Conservation (phyloP, 257 asterid genomes). For the Schizonepeta tenuifolia region DNA sequence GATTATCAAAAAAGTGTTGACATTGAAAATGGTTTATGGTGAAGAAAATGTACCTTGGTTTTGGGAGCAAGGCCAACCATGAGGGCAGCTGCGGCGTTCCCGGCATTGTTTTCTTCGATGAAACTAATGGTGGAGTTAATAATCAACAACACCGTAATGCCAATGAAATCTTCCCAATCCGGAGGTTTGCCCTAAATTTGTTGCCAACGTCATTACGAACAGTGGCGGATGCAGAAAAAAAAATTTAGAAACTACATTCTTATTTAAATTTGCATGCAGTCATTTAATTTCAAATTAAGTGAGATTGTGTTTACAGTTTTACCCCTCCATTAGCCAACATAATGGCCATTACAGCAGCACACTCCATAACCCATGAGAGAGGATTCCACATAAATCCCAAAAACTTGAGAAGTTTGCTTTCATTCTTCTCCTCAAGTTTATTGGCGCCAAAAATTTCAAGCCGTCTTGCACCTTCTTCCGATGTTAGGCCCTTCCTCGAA, state of each 20-base stretch:
- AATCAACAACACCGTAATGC: conserved; percentile 50
- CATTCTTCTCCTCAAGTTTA: conserved; percentile 86
- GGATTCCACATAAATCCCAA: conserved; percentile 99
- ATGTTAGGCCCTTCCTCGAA: conserved; percentile 61
- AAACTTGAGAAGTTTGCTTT: conserved; percentile 68
- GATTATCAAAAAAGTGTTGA: background rate
- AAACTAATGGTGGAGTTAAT: conserved; percentile 67
- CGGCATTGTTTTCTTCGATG: conserved; percentile 62
- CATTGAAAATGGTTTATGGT: background rate
- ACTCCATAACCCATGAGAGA: conserved; percentile 97
- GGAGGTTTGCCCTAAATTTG: conserved; percentile 56
- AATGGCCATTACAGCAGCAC: conserved; percentile 91
- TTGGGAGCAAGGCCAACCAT: conserved; percentile 71
- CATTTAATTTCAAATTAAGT: too few relatives aligned
- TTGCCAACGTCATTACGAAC: background rate
- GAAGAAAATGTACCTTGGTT: conserved; percentile 39
- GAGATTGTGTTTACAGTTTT: background rate
- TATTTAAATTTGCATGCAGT: too few relatives aligned
- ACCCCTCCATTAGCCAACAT: conserved; percentile 75
- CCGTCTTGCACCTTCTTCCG: conserved; percentile 64
- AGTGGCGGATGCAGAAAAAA: background rate
- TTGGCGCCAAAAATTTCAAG: conserved; percentile 71
- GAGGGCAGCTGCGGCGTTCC: conserved; percentile 67
- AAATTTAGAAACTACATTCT: too few relatives aligned
- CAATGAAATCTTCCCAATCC: conserved; percentile 60